phyloP scores from a whole-genome alignment of 176 grass and related monocot genomes.

The Hordeum vulgare region MorexV3_pseudomolecules_assembly NC_058520.1:484278250-484278749 shows the following conservation, averaged over 20 bases:
- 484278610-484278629: background rate
- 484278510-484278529: slow-evolving; percentile 26
- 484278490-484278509: slow-evolving; percentile 26
- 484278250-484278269: too few relatives aligned
- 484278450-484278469: slow-evolving; percentile 21
- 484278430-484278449: slow-evolving; percentile 20
- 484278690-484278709: background rate
- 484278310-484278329: too few relatives aligned
- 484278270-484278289: too few relatives aligned
- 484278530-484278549: background rate
- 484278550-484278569: background rate
- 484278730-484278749: slow-evolving; percentile 14
- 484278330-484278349: too few relatives aligned
- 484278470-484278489: slow-evolving; percentile 18
- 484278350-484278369: background rate
- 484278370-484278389: too few relatives aligned
- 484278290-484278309: too few relatives aligned
- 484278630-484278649: background rate
- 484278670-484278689: slow-evolving; percentile 9
- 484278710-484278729: background rate
- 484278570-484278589: slow-evolving; percentile 14
- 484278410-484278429: slow-evolving; percentile 8
- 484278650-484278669: background rate
- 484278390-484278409: too few relatives aligned
- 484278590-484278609: slow-evolving; percentile 14